A percentile compares a stretch with the other conserved stretches of the same genome.
phyloP scores from a whole-genome alignment of 1,284 basidiomycete species.

The Malassezia cuniculi region DNA sequence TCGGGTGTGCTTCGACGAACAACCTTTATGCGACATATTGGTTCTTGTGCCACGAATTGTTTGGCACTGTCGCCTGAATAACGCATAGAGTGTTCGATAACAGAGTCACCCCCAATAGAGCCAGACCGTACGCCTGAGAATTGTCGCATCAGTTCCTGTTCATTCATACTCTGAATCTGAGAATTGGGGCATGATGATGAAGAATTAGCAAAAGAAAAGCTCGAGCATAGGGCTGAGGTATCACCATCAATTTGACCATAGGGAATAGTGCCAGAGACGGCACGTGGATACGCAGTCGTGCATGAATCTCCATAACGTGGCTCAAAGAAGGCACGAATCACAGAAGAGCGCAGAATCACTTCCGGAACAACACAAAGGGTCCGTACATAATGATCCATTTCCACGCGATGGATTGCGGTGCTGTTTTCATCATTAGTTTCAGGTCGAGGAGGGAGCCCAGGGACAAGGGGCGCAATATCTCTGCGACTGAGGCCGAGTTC shows the following conservation, averaged over 20 bases:
- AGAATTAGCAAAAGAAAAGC: conserved; percentile 6
- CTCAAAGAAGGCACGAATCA: conserved; percentile 73
- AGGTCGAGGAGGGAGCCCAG: too few species aligned
- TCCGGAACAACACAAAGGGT: conserved; percentile 61
- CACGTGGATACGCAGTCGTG: conserved; percentile 21
- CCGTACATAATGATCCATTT: conserved; percentile 76
- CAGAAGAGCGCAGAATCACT: conserved; percentile 66
- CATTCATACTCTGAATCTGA: conserved; percentile 5
- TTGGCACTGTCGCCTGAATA: conserved; percentile 8
- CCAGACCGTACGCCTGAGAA: conserved; percentile 18
- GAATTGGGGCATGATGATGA: conserved; percentile 1
- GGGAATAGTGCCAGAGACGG: conserved; percentile 12
- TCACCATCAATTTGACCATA: conserved; percentile 5
- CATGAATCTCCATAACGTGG: conserved; percentile 61
- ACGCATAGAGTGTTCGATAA: conserved; percentile 13
- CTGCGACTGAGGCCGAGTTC: conserved; percentile 21
- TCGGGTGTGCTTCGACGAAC: conserved; percentile 71
- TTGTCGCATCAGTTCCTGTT: conserved; percentile 19
- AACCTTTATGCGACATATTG: conserved; percentile 70
- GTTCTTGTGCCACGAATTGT: conserved; percentile 11
- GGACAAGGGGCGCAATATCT: too few species aligned
- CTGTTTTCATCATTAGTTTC: conserved; percentile 63
- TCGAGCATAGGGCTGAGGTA: conserved; percentile 1
- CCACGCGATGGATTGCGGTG: conserved; percentile 65
- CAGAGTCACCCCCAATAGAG: too few species aligned